Evolutionary conservation across 1,284 basidiomycete species (phyloP), one percentile per base, ranked within the genome.

Genomic region (Prillingera fragicola): DNA sequence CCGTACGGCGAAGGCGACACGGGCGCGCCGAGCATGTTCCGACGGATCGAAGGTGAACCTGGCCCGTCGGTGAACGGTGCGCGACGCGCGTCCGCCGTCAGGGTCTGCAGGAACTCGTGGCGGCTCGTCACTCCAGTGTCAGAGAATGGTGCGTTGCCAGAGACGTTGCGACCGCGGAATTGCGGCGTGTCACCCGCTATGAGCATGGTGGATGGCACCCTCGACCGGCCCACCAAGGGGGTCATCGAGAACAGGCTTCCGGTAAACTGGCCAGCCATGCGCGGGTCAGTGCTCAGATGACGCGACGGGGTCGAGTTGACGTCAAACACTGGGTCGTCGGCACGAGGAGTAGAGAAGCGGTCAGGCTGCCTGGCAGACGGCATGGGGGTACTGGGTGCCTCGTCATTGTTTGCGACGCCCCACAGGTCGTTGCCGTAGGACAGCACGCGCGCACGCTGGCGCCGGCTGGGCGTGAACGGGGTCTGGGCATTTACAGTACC

Each of bases 271-370:
- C 52, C 48, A 10, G 48, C 48, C 35, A 54, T 47, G 31, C 52
- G 52, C 14, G 52, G 52, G 36, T 54, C 52, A n/a, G 48, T 54
- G 50, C 63, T 62, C 33, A 69, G 52, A 46, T 66, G 63, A 7
- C 67, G 52, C n/a, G 63, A 66, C 13, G 67, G 67, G 2, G 67
- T 69, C 19, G 65, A 67, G 22, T 62, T 66, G 29, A 69, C 67
- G 38, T 69, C 67, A 34, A 69, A 69, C 5, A 61, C 53, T 3
- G 53, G 41, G 35, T 67, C 65, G 22, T 64, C 65, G 17, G 60
- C 48, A n/a, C 63, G 49, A 8, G 67, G 67, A 2, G 67, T 69
- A 4, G 64, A 61, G 42, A 57, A 64, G 24, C 57, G 45, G 36
- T 61, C 53, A 14, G 50, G 56, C 9, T 33, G 28, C n/a, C 58